A percentile compares a stretch with the other conserved stretches of the same genome.
These are phyloP conservation scores for Incumbomyces delicatus DNA, from an alignment of 2,329 filamentous ascomycete species.

Conservation along the genomic window DNA sequence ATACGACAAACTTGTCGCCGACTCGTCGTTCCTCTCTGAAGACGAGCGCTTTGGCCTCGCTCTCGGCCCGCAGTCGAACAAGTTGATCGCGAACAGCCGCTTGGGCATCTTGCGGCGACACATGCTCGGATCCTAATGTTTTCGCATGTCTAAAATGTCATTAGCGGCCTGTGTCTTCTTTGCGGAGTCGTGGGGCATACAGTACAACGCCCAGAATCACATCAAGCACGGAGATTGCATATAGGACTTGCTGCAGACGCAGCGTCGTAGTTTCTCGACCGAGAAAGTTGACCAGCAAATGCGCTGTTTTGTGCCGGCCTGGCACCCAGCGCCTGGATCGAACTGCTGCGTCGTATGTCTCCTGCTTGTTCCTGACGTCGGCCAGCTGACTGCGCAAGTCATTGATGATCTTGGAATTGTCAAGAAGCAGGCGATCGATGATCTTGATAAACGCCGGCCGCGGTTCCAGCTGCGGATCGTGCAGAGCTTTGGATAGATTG, in stretches of 20 bases:
- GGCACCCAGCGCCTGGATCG: slow-evolving; percentile 1
- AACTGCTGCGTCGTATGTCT: slow-evolving; percentile 1
- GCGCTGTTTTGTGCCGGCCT: not conserved
- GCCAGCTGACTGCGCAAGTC: slow-evolving; percentile 3
- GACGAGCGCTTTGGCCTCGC: slow-evolving; percentile 2
- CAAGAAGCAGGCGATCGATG: slow-evolving; percentile 1
- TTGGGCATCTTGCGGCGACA: slow-evolving; percentile 1
- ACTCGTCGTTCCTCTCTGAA: slow-evolving; percentile 5
- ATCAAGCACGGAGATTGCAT: slow-evolving; percentile 5
- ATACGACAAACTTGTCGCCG: slow-evolving; percentile 5
- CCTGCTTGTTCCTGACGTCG: not conserved
- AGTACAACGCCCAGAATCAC: slow-evolving; percentile 3
- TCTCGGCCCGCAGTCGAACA: not conserved
- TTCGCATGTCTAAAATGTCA: not conserved
- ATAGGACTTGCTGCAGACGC: slow-evolving; percentile 1
- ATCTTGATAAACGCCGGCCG: slow-evolving; percentile 3
- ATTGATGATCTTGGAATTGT: slow-evolving; percentile 4
- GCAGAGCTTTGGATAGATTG: slow-evolving; percentile 4
- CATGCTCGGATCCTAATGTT: slow-evolving; percentile 1
- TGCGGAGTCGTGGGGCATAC: not conserved
- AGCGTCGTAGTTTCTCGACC: slow-evolving; percentile 1
- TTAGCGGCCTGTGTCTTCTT: not conserved
- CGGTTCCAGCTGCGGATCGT: slow-evolving; percentile 2
- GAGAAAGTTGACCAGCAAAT: slow-evolving; percentile 3
- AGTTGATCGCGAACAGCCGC: slow-evolving; percentile 4